A percentile compares a stretch with the other conserved stretches of the same genome.
Evolutionary conservation across 345 rosid species (phyloP).

Genomic region (Citrus inodora): DNA sequence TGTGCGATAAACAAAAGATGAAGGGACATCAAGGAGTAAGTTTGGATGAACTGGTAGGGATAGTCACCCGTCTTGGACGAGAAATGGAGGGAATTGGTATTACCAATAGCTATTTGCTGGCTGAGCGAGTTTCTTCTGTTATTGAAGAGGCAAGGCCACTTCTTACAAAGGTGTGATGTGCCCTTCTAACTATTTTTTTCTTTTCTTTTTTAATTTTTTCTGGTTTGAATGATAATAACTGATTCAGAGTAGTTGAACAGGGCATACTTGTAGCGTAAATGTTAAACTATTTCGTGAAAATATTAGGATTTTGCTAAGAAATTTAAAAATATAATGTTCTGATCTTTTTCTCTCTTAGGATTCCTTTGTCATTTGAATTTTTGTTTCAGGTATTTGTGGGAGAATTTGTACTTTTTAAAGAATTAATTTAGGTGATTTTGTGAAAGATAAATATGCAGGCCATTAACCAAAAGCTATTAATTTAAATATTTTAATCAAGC

Average conservation of each 20-base stretch:
- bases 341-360: neutral
- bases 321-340: neutral
- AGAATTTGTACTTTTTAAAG: neutral
- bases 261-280: neutral
- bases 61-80: conserved; percentile 85
- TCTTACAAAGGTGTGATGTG: conserved; percentile 69
- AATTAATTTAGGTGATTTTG: neutral
- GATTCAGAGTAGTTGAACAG: neutral
- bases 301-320: neutral
- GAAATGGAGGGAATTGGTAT: conserved; percentile 84
- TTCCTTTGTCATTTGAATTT: neutral
- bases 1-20: conserved; percentile 89
- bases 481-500: neutral
- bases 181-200: conserved; percentile 10
- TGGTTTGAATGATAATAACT: neutral
- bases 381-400: neutral
- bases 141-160: conserved; percentile 90
- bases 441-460: neutral
- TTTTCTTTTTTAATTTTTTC: neutral
- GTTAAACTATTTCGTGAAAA: neutral
- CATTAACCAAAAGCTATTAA: neutral
- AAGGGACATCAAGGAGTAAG: conserved; percentile 89
- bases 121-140: conserved; percentile 71
- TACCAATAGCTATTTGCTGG: conserved; percentile 57
- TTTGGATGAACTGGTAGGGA: conserved; percentile 86